Conservation (phyloP, 768 basidiomycete genomes). For the Agrocybe chaxingu region DNA sequence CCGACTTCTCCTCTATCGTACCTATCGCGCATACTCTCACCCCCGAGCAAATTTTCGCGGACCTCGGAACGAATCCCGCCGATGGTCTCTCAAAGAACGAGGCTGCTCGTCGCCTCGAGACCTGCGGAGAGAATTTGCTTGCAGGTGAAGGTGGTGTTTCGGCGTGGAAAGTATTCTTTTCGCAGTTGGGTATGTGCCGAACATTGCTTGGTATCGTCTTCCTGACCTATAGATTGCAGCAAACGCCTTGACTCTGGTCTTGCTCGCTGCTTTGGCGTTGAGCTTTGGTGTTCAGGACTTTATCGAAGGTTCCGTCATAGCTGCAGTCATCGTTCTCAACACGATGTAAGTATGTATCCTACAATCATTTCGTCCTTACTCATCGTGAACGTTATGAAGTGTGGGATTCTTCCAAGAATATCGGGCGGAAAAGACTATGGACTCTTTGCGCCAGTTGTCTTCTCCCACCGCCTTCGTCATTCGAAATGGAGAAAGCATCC, state of each 20-base stretch:
- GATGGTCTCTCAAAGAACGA: slow-evolving; percentile 36
- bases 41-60: slow-evolving; percentile 24
- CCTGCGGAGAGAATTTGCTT: slow-evolving; percentile 30
- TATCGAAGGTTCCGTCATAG: slow-evolving; percentile 50
- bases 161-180: slow-evolving; percentile 28
- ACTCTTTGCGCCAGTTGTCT: slow-evolving; percentile 43
- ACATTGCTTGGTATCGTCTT: not conserved
- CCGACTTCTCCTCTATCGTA: slow-evolving; percentile 26
- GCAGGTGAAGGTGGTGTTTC: slow-evolving; percentile 32
- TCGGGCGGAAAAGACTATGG: slow-evolving; percentile 49
- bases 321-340: slow-evolving; percentile 41
- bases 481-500: slow-evolving; percentile 34
- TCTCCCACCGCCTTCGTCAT: slow-evolving; percentile 46
- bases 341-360: slow-evolving; percentile 24
- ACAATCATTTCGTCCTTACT: not conserved
- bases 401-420: slow-evolving; percentile 49
- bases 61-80: slow-evolving; percentile 26
- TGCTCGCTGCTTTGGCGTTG: slow-evolving; percentile 41
- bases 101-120: slow-evolving; percentile 27
- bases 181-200: slow-evolving; percentile 26
- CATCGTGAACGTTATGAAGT: slow-evolving; percentile 10
- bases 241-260: slow-evolving; percentile 37
- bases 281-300: slow-evolving; percentile 55
- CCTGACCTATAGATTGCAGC: slow-evolving; percentile 17
- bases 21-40: slow-evolving; percentile 30